Conservation (phyloP, 306 rosid genomes). For the Lagenaria siceraria region DNA sequence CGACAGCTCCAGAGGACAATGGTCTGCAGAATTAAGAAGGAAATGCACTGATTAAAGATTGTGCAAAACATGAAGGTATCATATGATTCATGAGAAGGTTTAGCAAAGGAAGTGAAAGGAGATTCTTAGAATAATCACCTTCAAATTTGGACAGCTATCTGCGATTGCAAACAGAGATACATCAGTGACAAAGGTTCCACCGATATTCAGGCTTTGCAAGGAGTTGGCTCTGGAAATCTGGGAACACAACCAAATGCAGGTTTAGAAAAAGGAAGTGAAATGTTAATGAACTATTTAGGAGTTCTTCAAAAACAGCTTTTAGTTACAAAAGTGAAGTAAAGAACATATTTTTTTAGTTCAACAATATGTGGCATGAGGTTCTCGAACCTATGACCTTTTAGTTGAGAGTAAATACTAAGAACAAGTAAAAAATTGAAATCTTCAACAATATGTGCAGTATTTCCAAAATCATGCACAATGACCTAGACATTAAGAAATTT, state of each 20-base stretch:
- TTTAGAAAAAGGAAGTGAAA: background rate
- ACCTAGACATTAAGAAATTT: background rate
- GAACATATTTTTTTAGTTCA: too few relatives aligned
- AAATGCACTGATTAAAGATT: background rate
- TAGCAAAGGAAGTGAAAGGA: background rate
- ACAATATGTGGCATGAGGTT: too few relatives aligned
- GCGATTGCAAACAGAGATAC: conserved; percentile 62
- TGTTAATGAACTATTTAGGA: background rate
- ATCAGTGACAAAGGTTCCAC: conserved; percentile 91
- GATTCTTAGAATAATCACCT: conserved; percentile 31
- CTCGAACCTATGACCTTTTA: too few relatives aligned
- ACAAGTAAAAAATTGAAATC: background rate
- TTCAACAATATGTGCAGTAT: too few relatives aligned
- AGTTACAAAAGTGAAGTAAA: too few relatives aligned
- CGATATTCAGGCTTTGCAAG: conserved; percentile 67
- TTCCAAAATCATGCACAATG: background rate
- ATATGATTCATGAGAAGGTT: background rate
- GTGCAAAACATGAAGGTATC: background rate
- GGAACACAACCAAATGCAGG: background rate
- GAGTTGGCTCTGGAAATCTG: conserved; percentile 71
- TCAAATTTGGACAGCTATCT: conserved; percentile 53
- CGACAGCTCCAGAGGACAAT: conserved; percentile 88
- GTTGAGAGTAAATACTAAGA: too few relatives aligned
- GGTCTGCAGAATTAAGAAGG: conserved; percentile 31
- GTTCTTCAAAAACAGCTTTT: too few relatives aligned